A percentile compares a stretch with the other conserved stretches of the same genome.
Evolutionary conservation across 2,329 filamentous ascomycete genomes (phyloP).

Genomic region (Apiospora sp.): DNA sequence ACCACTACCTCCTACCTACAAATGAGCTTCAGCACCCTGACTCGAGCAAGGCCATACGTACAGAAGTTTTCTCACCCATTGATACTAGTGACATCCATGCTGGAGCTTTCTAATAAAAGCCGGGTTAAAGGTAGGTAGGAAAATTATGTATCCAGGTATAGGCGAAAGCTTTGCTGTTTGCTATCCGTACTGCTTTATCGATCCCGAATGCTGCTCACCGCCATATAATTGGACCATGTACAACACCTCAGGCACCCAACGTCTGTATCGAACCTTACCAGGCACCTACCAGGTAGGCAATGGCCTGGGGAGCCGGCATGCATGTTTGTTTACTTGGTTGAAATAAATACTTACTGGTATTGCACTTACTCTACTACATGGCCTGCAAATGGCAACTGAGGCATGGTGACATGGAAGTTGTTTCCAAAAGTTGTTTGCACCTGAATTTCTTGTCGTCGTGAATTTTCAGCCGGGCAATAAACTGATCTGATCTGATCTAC

Average conservation of each 20-base stretch:
- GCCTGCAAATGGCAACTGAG: no score
- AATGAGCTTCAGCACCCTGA: not conserved
- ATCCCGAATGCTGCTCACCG: not conserved
- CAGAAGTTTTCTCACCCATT: not conserved
- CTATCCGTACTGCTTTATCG: not conserved
- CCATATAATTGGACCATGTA: not conserved
- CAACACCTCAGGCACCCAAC: no score
- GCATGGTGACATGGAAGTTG: no score
- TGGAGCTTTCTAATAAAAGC: not conserved
- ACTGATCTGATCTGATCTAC: not conserved
- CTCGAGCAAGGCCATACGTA: not conserved
- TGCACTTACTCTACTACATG: no score
- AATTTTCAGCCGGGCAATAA: not conserved
- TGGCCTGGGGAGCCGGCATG: no score
- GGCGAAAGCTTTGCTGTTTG: not conserved
- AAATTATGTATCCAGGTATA: not conserved
- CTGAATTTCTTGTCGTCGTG: no score
- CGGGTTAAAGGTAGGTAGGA: not conserved
- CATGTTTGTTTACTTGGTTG: no score
- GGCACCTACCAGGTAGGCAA: no score
- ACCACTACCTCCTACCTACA: no score
- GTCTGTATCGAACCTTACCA: no score
- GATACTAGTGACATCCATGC: not conserved
- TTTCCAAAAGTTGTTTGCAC: no score
- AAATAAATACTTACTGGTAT: no score